phyloP scores from a whole-genome alignment of 352 stramenopile species.

The Phytophthora sp. region DNA sequence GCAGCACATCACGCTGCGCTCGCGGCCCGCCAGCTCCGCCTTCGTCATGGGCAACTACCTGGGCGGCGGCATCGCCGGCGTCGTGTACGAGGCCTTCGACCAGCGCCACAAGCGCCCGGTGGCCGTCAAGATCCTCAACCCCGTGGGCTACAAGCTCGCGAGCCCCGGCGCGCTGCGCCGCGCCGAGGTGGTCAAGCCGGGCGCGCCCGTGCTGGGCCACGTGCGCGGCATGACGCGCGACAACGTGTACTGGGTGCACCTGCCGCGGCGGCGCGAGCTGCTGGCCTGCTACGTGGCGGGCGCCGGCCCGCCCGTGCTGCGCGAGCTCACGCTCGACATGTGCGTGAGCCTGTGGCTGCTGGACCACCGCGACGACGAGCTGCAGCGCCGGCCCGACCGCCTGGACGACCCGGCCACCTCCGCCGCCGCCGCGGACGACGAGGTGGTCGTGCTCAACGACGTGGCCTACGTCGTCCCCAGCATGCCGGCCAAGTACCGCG shows the following conservation, averaged over 20 bases:
- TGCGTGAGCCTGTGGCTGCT: slow-evolving; percentile 84
- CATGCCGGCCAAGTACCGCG: slow-evolving; percentile 94
- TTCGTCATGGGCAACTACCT: slow-evolving; percentile 93
- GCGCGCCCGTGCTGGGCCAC: slow-evolving; percentile 53
- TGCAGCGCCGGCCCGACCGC: slow-evolving; percentile 18
- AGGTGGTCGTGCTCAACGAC: slow-evolving; percentile 31
- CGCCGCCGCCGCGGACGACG: not conserved
- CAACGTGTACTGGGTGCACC: slow-evolving; percentile 81
- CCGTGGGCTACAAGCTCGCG: slow-evolving; percentile 94
- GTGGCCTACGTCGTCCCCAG: slow-evolving; percentile 69
- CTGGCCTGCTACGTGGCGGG: slow-evolving; percentile 70
- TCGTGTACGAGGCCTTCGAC: slow-evolving; percentile 93
- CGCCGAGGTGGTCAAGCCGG: slow-evolving; percentile 88
- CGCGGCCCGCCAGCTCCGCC: slow-evolving; percentile 21
- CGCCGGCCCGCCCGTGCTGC: slow-evolving; percentile 25
- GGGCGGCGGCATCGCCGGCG: slow-evolving; percentile 91
- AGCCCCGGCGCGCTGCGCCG: slow-evolving; percentile 71
- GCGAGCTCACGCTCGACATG: slow-evolving; percentile 88
- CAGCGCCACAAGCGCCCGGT: slow-evolving; percentile 78
- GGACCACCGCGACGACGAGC: slow-evolving; percentile 67
- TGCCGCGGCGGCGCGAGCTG: slow-evolving; percentile 66
- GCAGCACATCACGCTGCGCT: slow-evolving; percentile 68
- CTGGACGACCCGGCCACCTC: slow-evolving; percentile 23
- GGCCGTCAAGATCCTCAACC: slow-evolving; percentile 98
- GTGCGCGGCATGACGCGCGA: slow-evolving; percentile 71